Evolutionary conservation across 2,329 filamentous ascomycete genomes (phyloP).

Genomic region (Aspergillus sp.): DNA sequence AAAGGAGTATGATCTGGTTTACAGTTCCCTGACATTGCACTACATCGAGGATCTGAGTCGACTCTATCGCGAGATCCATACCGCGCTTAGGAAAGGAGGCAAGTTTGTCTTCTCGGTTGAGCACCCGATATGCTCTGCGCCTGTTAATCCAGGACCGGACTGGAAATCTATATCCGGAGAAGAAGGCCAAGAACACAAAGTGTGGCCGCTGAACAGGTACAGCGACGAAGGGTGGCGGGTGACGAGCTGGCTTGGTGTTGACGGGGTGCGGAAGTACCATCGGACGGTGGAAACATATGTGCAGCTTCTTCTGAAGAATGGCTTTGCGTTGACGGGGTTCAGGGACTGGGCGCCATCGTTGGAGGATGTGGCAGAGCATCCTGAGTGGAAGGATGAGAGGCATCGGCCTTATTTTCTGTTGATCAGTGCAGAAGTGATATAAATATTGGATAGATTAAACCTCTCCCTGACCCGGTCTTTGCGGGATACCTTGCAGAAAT

Average conservation of each 20-base stretch:
- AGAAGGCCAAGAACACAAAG: too few species aligned
- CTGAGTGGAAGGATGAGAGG: background rate
- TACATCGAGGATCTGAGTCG: background rate
- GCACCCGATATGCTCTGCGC: background rate
- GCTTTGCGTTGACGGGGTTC: background rate
- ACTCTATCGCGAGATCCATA: background rate
- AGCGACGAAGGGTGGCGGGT: background rate
- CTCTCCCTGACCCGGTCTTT: too few species aligned
- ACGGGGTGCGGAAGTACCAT: background rate
- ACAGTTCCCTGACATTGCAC: background rate
- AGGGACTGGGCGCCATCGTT: background rate
- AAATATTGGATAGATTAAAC: too few species aligned
- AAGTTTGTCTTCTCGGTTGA: background rate
- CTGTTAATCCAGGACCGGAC: too few species aligned
- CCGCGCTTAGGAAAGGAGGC: background rate
- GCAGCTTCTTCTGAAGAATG: background rate
- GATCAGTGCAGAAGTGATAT: background rate
- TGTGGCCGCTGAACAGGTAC: background rate
- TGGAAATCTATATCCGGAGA: too few species aligned
- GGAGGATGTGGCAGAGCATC: background rate
- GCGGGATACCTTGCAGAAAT: too few species aligned
- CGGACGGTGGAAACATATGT: background rate
- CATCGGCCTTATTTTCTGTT: background rate
- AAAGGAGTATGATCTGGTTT: background rate
- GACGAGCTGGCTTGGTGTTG: background rate